Percentiles rank a stretch among this genome's conserved stretches.
These are phyloP conservation scores for Trichoderma harzianum DNA, from an alignment of 2,329 filamentous ascomycete genomes.

Conservation along the genomic window DNA sequence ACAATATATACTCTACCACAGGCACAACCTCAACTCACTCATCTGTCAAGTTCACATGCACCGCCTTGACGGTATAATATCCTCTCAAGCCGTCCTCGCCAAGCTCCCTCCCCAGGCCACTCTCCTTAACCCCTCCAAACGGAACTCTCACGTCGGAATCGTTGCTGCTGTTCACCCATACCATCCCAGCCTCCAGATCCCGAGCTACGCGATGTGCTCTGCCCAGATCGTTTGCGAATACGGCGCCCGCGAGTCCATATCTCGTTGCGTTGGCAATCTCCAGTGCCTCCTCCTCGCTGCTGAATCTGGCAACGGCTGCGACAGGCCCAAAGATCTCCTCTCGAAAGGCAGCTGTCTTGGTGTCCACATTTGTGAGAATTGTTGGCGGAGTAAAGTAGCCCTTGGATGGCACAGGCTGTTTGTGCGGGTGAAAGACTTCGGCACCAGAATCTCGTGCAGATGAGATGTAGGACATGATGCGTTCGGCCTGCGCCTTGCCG, in stretches of 20 bases:
- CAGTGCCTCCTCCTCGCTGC: constrained; percentile 30
- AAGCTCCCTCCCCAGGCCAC: constrained; percentile 31
- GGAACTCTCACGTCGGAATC: constrained; percentile 32
- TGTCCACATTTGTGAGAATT: constrained; percentile 27
- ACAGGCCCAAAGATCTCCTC: constrained; percentile 35
- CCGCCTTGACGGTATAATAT: constrained; percentile 30
- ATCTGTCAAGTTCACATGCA: constrained; percentile 30
- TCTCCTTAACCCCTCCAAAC: constrained; percentile 35
- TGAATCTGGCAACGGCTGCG: constrained; percentile 27
- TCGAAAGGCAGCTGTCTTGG: constrained; percentile 25
- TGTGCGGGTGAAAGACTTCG: constrained; percentile 37
- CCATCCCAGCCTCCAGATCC: constrained; percentile 53
- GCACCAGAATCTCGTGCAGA: constrained; percentile 61
- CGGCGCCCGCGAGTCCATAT: constrained; percentile 52
- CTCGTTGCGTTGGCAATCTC: constrained; percentile 38
- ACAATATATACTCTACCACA: neutral
- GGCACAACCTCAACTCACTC: neutral
- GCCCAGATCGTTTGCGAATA: constrained; percentile 53
- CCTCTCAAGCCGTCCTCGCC: constrained; percentile 29
- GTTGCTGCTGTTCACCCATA: constrained; percentile 39
- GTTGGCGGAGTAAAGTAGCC: constrained; percentile 32
- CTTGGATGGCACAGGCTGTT: constrained; percentile 15
- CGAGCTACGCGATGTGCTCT: constrained; percentile 40
- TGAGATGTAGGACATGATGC: constrained; percentile 63
- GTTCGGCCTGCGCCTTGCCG: constrained; percentile 60